Conservation (phyloP, 2,329 filamentous ascomycete genomes). For the Pestalotiopsis sp. region DNA sequence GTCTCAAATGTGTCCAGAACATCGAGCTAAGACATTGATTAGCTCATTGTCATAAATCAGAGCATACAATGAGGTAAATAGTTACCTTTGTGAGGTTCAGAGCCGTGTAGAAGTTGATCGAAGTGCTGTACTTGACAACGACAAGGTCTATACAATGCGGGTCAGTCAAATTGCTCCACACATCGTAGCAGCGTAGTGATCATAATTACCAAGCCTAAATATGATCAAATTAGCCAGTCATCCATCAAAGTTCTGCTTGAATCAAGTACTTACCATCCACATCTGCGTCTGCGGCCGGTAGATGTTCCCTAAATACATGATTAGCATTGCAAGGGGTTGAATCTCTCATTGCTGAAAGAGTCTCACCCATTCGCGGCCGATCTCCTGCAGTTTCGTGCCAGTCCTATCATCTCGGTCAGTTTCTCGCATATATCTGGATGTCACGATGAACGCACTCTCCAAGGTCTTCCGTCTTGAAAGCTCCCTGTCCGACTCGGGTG, state of each 20-base stretch:
- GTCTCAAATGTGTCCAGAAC: slow-evolving; percentile 74
- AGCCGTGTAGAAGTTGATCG: slow-evolving; percentile 68
- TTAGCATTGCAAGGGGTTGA: not conserved
- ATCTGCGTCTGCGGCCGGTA: slow-evolving; percentile 57
- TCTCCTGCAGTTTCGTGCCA: slow-evolving; percentile 41
- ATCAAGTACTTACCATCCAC: slow-evolving; percentile 43
- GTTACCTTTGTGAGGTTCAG: slow-evolving; percentile 57
- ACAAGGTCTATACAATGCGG: slow-evolving; percentile 62
- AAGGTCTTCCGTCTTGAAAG: slow-evolving; percentile 62
- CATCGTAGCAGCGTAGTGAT: slow-evolving; percentile 16
- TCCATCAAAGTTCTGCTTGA: not conserved
- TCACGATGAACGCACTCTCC: slow-evolving; percentile 26
- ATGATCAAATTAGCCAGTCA: slow-evolving; percentile 4
- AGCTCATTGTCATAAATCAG: slow-evolving; percentile 22
- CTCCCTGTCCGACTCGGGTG: slow-evolving; percentile 60
- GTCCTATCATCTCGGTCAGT: slow-evolving; percentile 13
- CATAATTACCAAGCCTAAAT: slow-evolving; percentile 18
- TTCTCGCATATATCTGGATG: not conserved
- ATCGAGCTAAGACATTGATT: slow-evolving; percentile 56
- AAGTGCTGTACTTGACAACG: slow-evolving; percentile 65
- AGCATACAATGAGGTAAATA: no score
- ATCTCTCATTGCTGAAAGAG: not conserved
- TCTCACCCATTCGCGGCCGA: slow-evolving; percentile 34
- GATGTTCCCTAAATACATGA: slow-evolving; percentile 2
- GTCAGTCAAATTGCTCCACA: not conserved